These are phyloP conservation scores for Chrysoporthe deuterocubensis DNA, from an alignment of 2,329 filamentous ascomycete species.

Conservation along the genomic window DNA sequence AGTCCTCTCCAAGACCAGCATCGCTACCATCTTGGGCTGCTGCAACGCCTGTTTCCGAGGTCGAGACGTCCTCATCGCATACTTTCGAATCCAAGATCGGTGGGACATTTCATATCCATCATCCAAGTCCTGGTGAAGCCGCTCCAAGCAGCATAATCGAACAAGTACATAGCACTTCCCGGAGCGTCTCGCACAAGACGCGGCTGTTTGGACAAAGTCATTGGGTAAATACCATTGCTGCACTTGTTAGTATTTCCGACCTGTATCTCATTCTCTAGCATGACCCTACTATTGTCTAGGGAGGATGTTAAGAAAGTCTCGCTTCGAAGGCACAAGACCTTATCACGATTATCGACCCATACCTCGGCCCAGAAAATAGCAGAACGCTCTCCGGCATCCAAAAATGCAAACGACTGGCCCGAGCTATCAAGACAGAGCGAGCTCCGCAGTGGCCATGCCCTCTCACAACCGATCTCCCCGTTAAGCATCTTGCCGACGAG, in stretches of 20 bases:
- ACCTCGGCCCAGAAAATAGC: neutral
- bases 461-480: slow-evolving; percentile 46
- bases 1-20: slow-evolving; percentile 22
- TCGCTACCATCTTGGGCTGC: slow-evolving; percentile 21
- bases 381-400: slow-evolving; percentile 36
- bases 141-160: slow-evolving; percentile 13
- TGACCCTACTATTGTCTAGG: neutral
- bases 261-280: neutral
- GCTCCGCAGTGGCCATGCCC: slow-evolving; percentile 40
- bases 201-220: slow-evolving; percentile 27
- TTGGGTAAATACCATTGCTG: slow-evolving; percentile 18
- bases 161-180: slow-evolving; percentile 7
- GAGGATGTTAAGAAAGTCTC: neutral
- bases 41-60: slow-evolving; percentile 35
- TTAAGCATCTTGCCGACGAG: slow-evolving; percentile 49
- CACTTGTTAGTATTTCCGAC: slow-evolving; percentile 8
- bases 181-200: slow-evolving; percentile 26
- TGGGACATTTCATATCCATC: slow-evolving; percentile 50
- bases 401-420: slow-evolving; percentile 47
- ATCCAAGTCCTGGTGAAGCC: slow-evolving; percentile 37
- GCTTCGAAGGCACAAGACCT: slow-evolving; percentile 5
- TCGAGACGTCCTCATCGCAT: slow-evolving; percentile 37
- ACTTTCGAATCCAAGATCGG: slow-evolving; percentile 36
- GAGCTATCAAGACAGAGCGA: slow-evolving; percentile 47
- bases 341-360: slow-evolving; percentile 9